Conservation (phyloP, 148 eudicot species). For the Persicaria maculosa region DNA sequence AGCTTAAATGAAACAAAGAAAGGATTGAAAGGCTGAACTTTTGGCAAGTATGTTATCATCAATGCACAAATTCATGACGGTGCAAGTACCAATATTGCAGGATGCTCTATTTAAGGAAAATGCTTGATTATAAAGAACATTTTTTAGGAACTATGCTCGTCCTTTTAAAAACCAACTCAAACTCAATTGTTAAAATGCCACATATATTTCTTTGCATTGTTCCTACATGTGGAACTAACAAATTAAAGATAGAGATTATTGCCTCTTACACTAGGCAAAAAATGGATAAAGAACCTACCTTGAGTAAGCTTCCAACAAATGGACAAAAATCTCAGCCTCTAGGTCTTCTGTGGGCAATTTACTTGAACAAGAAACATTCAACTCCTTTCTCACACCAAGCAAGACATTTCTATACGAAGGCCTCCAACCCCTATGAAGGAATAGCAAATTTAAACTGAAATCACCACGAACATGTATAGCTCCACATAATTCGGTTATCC, state of each 20-base stretch:
- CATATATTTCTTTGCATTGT: not conserved
- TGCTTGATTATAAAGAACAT: not conserved
- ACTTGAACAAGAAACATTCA: constrained; percentile 72
- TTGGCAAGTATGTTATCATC: not conserved
- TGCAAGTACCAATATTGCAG: not conserved
- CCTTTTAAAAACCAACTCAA: not conserved
- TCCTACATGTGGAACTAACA: not conserved
- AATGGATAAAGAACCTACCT: constrained; percentile 32
- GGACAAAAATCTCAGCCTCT: constrained; percentile 85
- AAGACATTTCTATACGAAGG: constrained; percentile 85
- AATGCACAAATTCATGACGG: not conserved
- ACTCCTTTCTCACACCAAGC: constrained; percentile 65
- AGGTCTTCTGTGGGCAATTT: constrained; percentile 73
- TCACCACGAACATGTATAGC: not conserved
- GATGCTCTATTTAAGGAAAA: not conserved
- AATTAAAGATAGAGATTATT: not conserved
- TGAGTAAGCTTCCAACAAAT: constrained; percentile 62
- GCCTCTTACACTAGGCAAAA: not conserved
- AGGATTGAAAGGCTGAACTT: not conserved
- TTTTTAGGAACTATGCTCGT: not conserved
- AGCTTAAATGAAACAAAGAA: no score
- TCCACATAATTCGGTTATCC: not conserved
- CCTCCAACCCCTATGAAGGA: constrained; percentile 70
- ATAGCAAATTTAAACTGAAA: not conserved
- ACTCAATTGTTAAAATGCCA: not conserved